A percentile compares a stretch with the other conserved stretches of the same genome.
These are phyloP conservation scores for Stemphylium vesicarium DNA, from an alignment of 2,329 filamentous ascomycete genomes.

Conservation along the genomic window DNA sequence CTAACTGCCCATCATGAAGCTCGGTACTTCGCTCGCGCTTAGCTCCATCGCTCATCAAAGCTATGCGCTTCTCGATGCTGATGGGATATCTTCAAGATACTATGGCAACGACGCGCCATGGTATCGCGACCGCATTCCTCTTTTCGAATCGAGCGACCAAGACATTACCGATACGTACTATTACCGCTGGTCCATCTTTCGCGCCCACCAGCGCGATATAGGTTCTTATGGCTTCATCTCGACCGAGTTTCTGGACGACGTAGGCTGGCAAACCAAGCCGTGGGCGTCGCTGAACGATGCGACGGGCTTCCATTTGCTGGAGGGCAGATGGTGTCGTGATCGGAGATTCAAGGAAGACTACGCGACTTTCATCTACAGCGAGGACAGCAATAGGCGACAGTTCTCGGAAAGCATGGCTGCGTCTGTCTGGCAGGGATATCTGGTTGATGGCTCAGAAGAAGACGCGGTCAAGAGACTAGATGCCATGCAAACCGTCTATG, in stretches of 20 bases:
- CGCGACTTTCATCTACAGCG: slow-evolving; percentile 50
- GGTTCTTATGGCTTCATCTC: slow-evolving; percentile 53
- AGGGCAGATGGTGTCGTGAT: slow-evolving; percentile 55
- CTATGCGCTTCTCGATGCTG: slow-evolving; percentile 29
- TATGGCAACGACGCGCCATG: slow-evolving; percentile 52
- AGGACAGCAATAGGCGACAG: slow-evolving; percentile 51
- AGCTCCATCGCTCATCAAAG: not conserved
- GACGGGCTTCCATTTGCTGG: slow-evolving; percentile 53
- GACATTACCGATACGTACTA: slow-evolving; percentile 54
- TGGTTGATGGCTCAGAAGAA: slow-evolving; percentile 51
- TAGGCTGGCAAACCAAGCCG: slow-evolving; percentile 52
- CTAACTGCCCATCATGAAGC: not conserved
- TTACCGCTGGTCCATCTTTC: slow-evolving; percentile 55
- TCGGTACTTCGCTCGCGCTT: not conserved
- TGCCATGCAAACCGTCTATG: slow-evolving; percentile 48
- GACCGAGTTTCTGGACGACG: slow-evolving; percentile 55
- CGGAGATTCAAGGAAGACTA: slow-evolving; percentile 55
- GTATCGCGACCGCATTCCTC: slow-evolving; percentile 49
- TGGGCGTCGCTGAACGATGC: slow-evolving; percentile 55
- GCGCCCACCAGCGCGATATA: slow-evolving; percentile 54
- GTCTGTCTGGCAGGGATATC: slow-evolving; percentile 49
- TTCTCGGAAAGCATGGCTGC: slow-evolving; percentile 55
- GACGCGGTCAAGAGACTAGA: slow-evolving; percentile 43
- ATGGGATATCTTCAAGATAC: slow-evolving; percentile 40
- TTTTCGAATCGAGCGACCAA: slow-evolving; percentile 50